Evolutionary conservation across 2,329 filamentous ascomycete species (phyloP).

Genomic region (Tolypocladium paradoxum): DNA sequence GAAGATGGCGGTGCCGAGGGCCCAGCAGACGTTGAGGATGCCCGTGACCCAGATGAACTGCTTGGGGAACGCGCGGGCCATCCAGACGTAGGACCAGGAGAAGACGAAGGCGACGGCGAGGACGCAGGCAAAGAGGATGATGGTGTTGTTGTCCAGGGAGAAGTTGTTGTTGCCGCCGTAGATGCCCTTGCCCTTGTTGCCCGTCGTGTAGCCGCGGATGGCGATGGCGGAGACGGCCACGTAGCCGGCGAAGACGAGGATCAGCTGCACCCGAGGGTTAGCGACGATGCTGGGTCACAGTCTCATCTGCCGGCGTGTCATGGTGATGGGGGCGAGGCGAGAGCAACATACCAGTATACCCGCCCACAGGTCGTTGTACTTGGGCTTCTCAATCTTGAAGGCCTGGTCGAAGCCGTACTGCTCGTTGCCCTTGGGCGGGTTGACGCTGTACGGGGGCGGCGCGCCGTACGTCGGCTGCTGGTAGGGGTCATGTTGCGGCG

Average conservation of each 20-base stretch:
- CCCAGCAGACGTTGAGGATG: slow-evolving; percentile 75
- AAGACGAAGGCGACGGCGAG: slow-evolving; percentile 63
- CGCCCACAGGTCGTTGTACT: slow-evolving; percentile 86
- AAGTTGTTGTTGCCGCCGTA: slow-evolving; percentile 58
- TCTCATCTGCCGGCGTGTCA: neutral
- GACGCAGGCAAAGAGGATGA: slow-evolving; percentile 75
- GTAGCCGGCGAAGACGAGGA: slow-evolving; percentile 62
- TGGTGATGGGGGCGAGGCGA: neutral
- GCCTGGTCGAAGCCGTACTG: slow-evolving; percentile 61
- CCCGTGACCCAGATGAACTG: slow-evolving; percentile 89
- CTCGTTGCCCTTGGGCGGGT: slow-evolving; percentile 24
- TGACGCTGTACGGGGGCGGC: slow-evolving; percentile 23
- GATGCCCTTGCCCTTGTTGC: slow-evolving; percentile 60
- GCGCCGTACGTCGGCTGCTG: slow-evolving; percentile 18
- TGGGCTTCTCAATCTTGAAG: slow-evolving; percentile 75
- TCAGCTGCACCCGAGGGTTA: slow-evolving; percentile 38
- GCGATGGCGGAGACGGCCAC: slow-evolving; percentile 64
- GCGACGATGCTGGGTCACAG: neutral
- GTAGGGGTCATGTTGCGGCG: slow-evolving; percentile 13
- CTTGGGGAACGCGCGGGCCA: slow-evolving; percentile 71
- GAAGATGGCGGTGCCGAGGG: slow-evolving; percentile 77
- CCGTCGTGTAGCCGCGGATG: slow-evolving; percentile 60
- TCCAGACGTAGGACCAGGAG: slow-evolving; percentile 65
- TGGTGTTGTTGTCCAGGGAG: slow-evolving; percentile 67
- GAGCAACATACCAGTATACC: slow-evolving; percentile 54